Evolutionary conservation across 2,329 filamentous ascomycete genomes (phyloP).

Genomic region (Curvularia lunata): DNA sequence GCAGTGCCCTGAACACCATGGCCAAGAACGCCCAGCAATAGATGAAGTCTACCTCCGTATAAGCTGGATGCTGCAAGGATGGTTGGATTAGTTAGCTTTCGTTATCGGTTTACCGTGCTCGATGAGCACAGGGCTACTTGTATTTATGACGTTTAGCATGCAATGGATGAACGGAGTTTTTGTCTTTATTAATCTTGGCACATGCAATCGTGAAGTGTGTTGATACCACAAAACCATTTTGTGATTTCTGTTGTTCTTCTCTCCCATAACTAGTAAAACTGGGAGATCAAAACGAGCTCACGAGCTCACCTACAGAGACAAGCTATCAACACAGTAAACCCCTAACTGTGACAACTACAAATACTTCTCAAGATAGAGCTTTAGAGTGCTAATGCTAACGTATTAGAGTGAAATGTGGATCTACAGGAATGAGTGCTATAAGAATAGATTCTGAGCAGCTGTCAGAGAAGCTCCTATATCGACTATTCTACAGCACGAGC

Average conservation of each 20-base stretch:
- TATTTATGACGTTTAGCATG: conserved; percentile 50
- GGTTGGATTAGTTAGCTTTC: conserved; percentile 32
- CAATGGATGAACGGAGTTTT: conserved; percentile 43
- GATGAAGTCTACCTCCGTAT: conserved; percentile 23
- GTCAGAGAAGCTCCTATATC: no score
- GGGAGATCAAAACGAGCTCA: no score
- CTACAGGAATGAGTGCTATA: no score
- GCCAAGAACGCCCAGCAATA: conserved; percentile 66
- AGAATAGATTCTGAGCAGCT: no score
- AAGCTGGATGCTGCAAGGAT: conserved; percentile 27
- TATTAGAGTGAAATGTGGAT: no score
- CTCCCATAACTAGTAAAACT: no score
- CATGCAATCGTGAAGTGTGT: background rate
- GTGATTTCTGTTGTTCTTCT: background rate
- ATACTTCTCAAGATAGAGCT: no score
- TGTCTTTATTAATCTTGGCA: conserved; percentile 11
- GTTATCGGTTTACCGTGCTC: conserved; percentile 37
- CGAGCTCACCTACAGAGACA: no score
- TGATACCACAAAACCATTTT: background rate
- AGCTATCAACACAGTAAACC: no score
- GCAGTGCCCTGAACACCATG: conserved; percentile 98
- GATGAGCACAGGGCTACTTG: conserved; percentile 42
- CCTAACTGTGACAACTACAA: no score
- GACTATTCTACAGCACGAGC: no score
- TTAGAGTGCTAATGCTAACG: no score